A percentile compares a stretch with the other conserved stretches of the same genome.
phyloP scores from a whole-genome alignment of 257 asterid genomes.

The Solanum sejunctum region DNA sequence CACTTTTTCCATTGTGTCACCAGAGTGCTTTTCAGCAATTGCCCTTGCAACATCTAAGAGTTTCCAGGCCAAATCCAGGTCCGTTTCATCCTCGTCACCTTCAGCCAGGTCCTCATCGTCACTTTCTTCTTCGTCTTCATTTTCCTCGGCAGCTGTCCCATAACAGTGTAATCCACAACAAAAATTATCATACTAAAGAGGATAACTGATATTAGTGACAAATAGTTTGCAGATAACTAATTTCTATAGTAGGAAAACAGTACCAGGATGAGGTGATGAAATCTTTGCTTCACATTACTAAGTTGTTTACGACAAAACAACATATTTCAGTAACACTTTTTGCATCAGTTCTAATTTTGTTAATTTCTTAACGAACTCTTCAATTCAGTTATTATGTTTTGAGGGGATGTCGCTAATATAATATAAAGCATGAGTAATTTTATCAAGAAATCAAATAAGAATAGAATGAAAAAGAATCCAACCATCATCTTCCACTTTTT shows the following conservation, averaged over 20 bases:
- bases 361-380: not conserved
- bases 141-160: slow-evolving; percentile 14
- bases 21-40: slow-evolving; percentile 68
- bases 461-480: slow-evolving; percentile 7
- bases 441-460: not conserved
- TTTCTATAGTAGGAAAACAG: not conserved
- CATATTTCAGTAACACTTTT: not conserved
- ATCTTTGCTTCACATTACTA: not conserved
- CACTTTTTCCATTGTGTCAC: slow-evolving; percentile 77
- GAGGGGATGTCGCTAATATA: not conserved
- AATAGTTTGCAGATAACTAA: not conserved
- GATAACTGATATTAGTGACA: not conserved
- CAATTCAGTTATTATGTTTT: not conserved
- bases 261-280: not conserved
- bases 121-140: slow-evolving; percentile 27
- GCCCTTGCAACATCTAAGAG: slow-evolving; percentile 97
- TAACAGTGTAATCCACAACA: not conserved
- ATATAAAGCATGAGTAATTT: not conserved
- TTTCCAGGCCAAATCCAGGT: slow-evolving; percentile 97
- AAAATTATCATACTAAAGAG: not conserved
- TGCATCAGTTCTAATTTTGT: not conserved
- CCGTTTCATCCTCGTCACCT: slow-evolving; percentile 94
- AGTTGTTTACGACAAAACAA: not conserved
- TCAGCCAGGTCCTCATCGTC: slow-evolving; percentile 64
- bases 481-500: slow-evolving; percentile 25